A percentile compares a stretch with the other conserved stretches of the same genome.
Conservation (phyloP, 108 stramenopile species). For the Mayamaea pseudoterrestris region DNA sequence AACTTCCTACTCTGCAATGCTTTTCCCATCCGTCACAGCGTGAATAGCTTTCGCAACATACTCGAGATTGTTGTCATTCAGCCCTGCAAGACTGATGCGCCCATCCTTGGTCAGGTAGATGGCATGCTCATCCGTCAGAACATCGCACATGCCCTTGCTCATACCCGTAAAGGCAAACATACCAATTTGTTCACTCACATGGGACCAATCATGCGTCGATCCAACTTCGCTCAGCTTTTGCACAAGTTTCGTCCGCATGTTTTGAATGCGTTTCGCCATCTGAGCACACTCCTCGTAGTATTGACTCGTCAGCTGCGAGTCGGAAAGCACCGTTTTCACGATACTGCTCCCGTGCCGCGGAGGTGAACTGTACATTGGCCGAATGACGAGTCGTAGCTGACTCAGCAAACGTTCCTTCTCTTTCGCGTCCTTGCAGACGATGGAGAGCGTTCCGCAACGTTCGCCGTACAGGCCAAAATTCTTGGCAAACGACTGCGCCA, state of each 20-base stretch:
- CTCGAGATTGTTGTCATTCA: constrained; percentile 88
- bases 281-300: constrained; percentile 81
- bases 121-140: constrained; percentile 70
- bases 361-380: constrained; percentile 96
- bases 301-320: constrained; percentile 55
- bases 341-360: constrained; percentile 92
- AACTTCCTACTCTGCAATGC: too few species aligned
- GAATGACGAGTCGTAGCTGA: constrained; percentile 86
- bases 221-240: constrained; percentile 67
- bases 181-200: constrained; percentile 95
- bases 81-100: constrained; percentile 94
- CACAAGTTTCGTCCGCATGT: constrained; percentile 77
- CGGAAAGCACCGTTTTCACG: constrained; percentile 82
- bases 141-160: constrained; percentile 82
- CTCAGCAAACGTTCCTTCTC: constrained; percentile 78
- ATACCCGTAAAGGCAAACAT: constrained; percentile 99
- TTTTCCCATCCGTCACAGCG: constrained; percentile 81
- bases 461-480: constrained; percentile 99
- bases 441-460: constrained; percentile 86
- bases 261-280: constrained; percentile 90
- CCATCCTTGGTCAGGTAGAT: constrained; percentile 95
- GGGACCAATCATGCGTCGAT: constrained; percentile 84
- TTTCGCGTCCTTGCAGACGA: constrained; percentile 69
- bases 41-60: constrained; percentile 90
- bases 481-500: constrained; percentile 97